Evolutionary conservation across 352 stramenopile genomes (phyloP).

Genomic region (Phytophthora lateralis): DNA sequence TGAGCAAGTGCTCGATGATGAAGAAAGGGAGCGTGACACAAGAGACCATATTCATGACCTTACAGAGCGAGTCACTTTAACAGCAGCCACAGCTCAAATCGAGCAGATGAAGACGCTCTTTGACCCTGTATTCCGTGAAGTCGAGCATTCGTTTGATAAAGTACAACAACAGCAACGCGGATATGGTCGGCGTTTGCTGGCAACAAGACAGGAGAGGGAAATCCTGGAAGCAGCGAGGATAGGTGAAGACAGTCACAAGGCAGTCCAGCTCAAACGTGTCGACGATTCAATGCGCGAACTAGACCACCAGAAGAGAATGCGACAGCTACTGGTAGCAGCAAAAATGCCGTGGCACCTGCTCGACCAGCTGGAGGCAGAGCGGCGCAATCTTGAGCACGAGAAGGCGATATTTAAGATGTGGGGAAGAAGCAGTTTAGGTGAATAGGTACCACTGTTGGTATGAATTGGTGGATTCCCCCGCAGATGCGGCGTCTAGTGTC

Average conservation of each 20-base stretch:
- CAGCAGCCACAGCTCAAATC: conserved; percentile 52
- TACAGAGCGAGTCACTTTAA: conserved; percentile 52
- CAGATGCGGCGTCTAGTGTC: conserved; percentile 29
- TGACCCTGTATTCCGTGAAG: conserved; percentile 60
- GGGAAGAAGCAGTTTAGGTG: conserved; percentile 34
- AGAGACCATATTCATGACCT: conserved; percentile 42
- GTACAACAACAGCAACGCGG: conserved; percentile 44
- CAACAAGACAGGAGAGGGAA: conserved; percentile 7
- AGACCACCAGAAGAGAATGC: conserved; percentile 41
- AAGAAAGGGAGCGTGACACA: conserved; percentile 30
- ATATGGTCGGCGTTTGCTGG: conserved; percentile 22
- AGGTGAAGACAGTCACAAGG: conserved; percentile 6
- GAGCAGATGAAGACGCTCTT: conserved; percentile 71
- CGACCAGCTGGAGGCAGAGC: conserved; percentile 61
- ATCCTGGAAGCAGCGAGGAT: neutral
- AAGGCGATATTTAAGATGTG: conserved; percentile 67
- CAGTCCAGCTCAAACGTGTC: neutral
- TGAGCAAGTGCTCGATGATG: conserved; percentile 19
- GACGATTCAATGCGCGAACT: conserved; percentile 9
- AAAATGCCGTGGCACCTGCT: conserved; percentile 77
- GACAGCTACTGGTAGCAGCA: conserved; percentile 40
- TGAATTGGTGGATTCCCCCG: neutral
- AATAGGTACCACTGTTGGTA: conserved; percentile 14
- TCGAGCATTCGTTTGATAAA: conserved; percentile 49
- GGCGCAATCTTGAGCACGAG: conserved; percentile 52